A percentile compares a stretch with the other conserved stretches of the same genome.
Conservation (phyloP, 306 rosid genomes). For the Inga oerstediana region DNA sequence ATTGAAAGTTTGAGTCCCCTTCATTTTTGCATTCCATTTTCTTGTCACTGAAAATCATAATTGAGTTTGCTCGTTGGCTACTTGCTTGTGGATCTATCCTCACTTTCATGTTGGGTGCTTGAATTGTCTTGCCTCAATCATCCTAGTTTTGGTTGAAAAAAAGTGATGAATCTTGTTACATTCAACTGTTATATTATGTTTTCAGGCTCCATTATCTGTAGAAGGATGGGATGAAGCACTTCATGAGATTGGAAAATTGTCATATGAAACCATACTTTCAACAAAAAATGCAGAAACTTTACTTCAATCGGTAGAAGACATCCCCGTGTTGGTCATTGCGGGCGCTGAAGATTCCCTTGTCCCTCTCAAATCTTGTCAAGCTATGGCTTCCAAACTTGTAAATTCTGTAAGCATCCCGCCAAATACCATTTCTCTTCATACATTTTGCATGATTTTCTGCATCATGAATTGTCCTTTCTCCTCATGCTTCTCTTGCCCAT, state of each 20-base stretch:
- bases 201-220: conserved; percentile 79
- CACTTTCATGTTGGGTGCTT: not conserved
- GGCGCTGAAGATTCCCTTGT: conserved; percentile 87
- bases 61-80: not conserved
- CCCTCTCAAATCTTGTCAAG: conserved; percentile 72
- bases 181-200: conserved; percentile 26
- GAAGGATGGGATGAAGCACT: conserved; percentile 97
- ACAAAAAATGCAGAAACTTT: conserved; percentile 66
- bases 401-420: conserved; percentile 67
- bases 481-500: conserved; percentile 21
- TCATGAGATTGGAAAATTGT: conserved; percentile 93
- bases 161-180: not conserved
- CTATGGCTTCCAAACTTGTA: conserved; percentile 81
- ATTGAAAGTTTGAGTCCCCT: conserved; percentile 1
- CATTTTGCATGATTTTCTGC: not conserved
- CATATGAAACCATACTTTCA: conserved; percentile 69
- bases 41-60: not conserved
- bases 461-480: not conserved
- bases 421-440: not conserved
- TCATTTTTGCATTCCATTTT: too few relatives aligned
- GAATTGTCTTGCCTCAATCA: not conserved
- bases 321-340: conserved; percentile 73
- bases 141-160: not conserved
- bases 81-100: not conserved
- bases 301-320: conserved; percentile 62